Percentiles rank a stretch among this genome's conserved stretches.
Conservation (phyloP, 768 basidiomycete species). For the Astraeus odoratus region DNA sequence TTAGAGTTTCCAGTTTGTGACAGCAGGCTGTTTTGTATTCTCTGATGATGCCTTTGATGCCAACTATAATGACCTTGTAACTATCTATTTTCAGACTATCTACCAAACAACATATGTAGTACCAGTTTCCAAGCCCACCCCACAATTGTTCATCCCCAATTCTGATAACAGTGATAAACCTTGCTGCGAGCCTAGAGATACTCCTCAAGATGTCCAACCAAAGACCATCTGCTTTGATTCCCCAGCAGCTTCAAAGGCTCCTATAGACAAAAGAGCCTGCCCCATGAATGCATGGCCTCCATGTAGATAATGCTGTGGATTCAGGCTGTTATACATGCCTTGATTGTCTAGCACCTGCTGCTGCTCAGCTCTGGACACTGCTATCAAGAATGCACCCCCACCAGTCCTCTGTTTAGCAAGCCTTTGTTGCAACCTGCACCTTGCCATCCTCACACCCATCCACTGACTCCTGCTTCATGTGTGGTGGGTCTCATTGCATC, state of each 20-base stretch:
- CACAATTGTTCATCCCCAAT: neutral
- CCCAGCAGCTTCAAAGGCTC: neutral
- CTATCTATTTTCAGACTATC: neutral
- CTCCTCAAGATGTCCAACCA: neutral
- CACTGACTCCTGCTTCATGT: neutral
- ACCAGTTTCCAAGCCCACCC: neutral
- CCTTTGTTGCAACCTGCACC: neutral
- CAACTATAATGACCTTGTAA: neutral
- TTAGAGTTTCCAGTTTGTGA: no score
- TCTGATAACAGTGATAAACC: neutral
- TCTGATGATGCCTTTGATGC: slow-evolving; percentile 1
- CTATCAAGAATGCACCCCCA: neutral
- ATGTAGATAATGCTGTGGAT: neutral
- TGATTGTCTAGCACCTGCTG: neutral
- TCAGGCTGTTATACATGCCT: neutral
- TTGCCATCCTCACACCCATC: neutral
- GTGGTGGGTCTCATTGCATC: no score
- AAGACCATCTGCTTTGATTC: neutral
- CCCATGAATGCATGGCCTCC: neutral
- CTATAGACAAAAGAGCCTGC: neutral
- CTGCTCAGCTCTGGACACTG: neutral
- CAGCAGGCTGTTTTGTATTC: neutral
- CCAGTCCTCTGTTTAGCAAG: neutral
- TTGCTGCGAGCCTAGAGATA: neutral
- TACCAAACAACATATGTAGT: neutral